Conservation (phyloP, 2,329 filamentous ascomycete species). For the Huntiella savannae region DNA sequence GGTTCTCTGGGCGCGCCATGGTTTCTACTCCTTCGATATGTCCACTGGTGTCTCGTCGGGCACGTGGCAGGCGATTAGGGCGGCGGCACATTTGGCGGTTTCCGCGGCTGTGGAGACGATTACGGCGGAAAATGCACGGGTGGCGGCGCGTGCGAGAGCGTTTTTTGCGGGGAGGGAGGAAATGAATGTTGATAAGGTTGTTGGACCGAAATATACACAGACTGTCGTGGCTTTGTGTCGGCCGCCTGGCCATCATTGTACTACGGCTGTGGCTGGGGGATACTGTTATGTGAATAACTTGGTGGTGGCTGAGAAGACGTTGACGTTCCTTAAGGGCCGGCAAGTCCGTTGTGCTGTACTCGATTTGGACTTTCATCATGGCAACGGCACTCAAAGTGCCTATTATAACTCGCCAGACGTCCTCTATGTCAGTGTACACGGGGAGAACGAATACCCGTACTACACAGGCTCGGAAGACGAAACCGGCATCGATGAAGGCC, state of each 20-base stretch:
- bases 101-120: slow-evolving; percentile 9
- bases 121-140: slow-evolving; percentile 2
- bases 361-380: slow-evolving; percentile 17
- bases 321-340: slow-evolving; percentile 10
- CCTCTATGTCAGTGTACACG: slow-evolving; percentile 18
- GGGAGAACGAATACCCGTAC: slow-evolving; percentile 19
- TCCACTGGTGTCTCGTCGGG: slow-evolving; percentile 13
- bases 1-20: slow-evolving; percentile 13
- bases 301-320: slow-evolving; percentile 14
- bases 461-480: slow-evolving; percentile 14
- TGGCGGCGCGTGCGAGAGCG: slow-evolving; percentile 1
- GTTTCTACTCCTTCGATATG: slow-evolving; percentile 16
- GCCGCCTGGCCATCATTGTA: slow-evolving; percentile 16
- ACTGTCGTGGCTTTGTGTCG: slow-evolving; percentile 14
- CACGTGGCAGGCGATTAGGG: slow-evolving; percentile 13
- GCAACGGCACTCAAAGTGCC: slow-evolving; percentile 16
- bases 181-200: neutral
- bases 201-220: neutral
- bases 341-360: slow-evolving; percentile 13
- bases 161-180: neutral
- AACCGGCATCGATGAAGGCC: slow-evolving; percentile 12
- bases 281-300: slow-evolving; percentile 17
- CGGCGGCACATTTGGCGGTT: slow-evolving; percentile 14
- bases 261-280: slow-evolving; percentile 14
- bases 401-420: slow-evolving; percentile 17